Evolutionary conservation across 1,139 yeast species (phyloP), one percentile per base, ranked within the genome.

Genomic region (Debaryomyces sp.): DNA sequence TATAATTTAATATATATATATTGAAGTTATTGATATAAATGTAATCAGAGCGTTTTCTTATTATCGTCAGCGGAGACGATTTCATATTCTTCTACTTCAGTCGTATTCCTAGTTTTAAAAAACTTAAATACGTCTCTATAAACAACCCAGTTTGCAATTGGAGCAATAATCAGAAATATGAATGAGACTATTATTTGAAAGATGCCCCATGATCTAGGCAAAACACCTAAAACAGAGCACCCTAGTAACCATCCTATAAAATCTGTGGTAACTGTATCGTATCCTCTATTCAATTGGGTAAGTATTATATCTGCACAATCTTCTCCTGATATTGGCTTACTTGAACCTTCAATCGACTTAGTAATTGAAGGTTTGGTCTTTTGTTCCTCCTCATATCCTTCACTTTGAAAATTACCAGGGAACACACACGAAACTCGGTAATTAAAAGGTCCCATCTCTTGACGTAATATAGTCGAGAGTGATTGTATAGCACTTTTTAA

Each of bases 401-500:
- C 98, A 55, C 96, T 87, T 44, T 75, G 80, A 68, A 94, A 91
- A 62, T 90, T 91, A 0, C 99, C 99, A 0, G 98, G 96, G 59
- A 85, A 85, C 0, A 90, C 83, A 57, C 78, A 71, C 2, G 82
- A 72, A 0, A 87, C 81, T 44, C 85, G 70, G 55, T 85, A 83
- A 52, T 85, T 81, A 59, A 82, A 86, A 2, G 87, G 85, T 0
- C 77, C 64, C 50, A 89, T 76, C 63, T 95, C 99, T 58, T 92
- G 97, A 50, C 97, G 81, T 47, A 94, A 68, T 5, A 87, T 75
- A 44, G 87, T 87, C 0, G 92, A 85, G 32, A 95, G 70, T 0
- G 96, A 74, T 56, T 89, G 77, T 9, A 94, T 64, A 0, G 97
- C 97, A 0, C 90, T 84, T 66, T 95, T 95, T 57, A 85, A 68